phyloP scores from a whole-genome alignment of 148 eudicot species.

The Hydrangea macrophylla region DNA sequence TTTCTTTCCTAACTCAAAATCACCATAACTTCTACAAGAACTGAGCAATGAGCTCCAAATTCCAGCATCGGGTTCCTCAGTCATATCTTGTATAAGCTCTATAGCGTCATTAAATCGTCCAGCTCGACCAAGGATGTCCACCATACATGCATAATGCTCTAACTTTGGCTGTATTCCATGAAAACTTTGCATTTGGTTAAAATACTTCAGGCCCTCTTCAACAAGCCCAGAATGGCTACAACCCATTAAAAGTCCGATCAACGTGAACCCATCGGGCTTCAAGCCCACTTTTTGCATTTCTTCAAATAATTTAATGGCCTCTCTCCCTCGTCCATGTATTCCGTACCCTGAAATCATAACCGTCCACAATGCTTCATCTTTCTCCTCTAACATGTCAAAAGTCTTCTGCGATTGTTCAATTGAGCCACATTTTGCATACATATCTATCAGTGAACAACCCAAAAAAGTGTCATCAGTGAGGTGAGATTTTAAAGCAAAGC shows the following conservation, averaged over 20 bases:
- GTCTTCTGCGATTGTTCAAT: constrained; percentile 41
- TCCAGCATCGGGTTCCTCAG: constrained; percentile 48
- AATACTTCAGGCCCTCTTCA: constrained; percentile 45
- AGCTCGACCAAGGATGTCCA: constrained; percentile 70
- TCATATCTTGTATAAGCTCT: constrained; percentile 43
- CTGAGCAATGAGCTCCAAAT: constrained; percentile 65
- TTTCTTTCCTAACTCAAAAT: constrained; percentile 40
- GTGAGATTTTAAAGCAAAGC: constrained; percentile 47
- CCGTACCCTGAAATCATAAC: constrained; percentile 65
- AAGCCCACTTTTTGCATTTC: constrained; percentile 41
- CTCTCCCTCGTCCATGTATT: constrained; percentile 51
- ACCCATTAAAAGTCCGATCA: constrained; percentile 44
- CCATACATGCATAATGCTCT: constrained; percentile 70
- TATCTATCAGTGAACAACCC: constrained; percentile 49
- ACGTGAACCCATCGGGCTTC: constrained; percentile 48
- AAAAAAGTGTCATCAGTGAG: constrained; percentile 36
- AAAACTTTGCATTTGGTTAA: constrained; percentile 44
- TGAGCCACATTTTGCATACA: constrained; percentile 68
- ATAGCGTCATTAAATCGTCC: constrained; percentile 51
- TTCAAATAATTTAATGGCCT: constrained; percentile 43
- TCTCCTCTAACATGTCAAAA: constrained; percentile 36
- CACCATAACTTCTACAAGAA: constrained; percentile 41
- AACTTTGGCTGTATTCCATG: constrained; percentile 45
- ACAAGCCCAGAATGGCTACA: constrained; percentile 57
- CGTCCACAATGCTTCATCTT: constrained; percentile 43